Conservation (phyloP, 2,329 filamentous ascomycete species). For the Penicillium sp. region DNA sequence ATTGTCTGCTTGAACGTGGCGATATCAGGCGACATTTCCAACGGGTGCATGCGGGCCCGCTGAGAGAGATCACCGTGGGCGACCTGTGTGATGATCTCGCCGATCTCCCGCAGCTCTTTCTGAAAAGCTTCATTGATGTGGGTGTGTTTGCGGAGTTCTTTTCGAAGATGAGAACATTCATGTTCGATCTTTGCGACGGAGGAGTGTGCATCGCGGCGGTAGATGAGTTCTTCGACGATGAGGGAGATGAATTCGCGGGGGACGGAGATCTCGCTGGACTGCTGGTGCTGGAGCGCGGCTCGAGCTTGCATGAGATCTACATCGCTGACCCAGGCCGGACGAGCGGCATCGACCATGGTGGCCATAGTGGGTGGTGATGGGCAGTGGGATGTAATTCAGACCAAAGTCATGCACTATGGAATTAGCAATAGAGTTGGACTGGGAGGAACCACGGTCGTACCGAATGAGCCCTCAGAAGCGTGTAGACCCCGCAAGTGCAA, state of each 20-base stretch:
- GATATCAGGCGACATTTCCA: conserved; percentile 28
- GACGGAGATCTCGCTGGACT: conserved; percentile 22
- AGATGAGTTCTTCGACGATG: conserved; percentile 27
- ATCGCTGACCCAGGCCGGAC: conserved; percentile 20
- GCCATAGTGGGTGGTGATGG: conserved; percentile 13
- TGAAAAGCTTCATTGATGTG: conserved; percentile 32
- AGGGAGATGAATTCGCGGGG: conserved; percentile 26
- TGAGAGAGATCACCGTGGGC: conserved; percentile 27
- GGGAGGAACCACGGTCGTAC: neutral
- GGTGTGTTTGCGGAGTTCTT: conserved; percentile 27
- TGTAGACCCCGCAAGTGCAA: neutral
- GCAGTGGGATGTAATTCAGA: neutral
- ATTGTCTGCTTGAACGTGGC: conserved; percentile 68
- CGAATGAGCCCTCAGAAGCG: neutral
- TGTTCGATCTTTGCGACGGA: conserved; percentile 23
- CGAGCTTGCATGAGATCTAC: conserved; percentile 26
- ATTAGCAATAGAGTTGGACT: neutral
- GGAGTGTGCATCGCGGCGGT: conserved; percentile 24
- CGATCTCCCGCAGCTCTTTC: conserved; percentile 29
- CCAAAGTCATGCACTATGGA: neutral
- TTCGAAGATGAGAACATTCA: conserved; percentile 23
- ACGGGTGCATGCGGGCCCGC: conserved; percentile 24
- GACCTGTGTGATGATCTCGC: conserved; percentile 31
- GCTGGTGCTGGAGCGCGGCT: conserved; percentile 25
- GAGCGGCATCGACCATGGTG: conserved; percentile 17